Base-by-base conservation (phyloP, 106 monocot genomes). In the Dendrobium catenatum region DNA sequence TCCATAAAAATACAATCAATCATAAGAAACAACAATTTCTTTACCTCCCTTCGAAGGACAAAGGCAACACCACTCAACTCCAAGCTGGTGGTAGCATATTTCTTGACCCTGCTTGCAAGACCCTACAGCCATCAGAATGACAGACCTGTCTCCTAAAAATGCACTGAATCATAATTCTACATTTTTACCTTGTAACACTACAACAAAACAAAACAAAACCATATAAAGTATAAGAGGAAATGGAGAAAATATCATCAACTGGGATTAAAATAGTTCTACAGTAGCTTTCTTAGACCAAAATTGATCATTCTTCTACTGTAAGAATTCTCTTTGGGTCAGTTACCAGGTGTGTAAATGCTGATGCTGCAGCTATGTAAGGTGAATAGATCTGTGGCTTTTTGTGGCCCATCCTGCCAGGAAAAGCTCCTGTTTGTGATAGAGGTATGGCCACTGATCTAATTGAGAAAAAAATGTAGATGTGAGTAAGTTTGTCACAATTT, bases 381-480 rank as follows among this genome's bases (percentile, higher is more conserved):
- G 94, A 97, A 41, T 94, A 94, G 70, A 97, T 92, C 79, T 94
- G 96, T 4, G 92, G 92, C 77, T 96, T 94, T 84, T 94, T 94
- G 77, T 94, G 94, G 4, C 94, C 94, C 96, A 97, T 92, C 79
- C 96, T 89, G 37, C 94, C 94, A 68, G 89, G 96, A 67, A 94
- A 92, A 74, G 31, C 90, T 97, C 80, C 96, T 81, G 55, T 97
- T 94, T 15, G 96, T 97, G 16, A 93, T 97, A 9, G 92, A 94
- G 40, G 91, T 90, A 88, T 11, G 6, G 20, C 58, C 27, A 78
- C 0, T 31, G 31, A 55, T 17, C 29, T 15, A 15, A 55, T 78
- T 68, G 6, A 9, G 11, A 27, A 19, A 64, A 9, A 68, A 24
- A 68, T 37, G 37, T 37, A 37, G 37, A 37, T 37, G 37, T 37